Base-by-base conservation (phyloP, 805 yeast genomes). In the Wickerhamiella allomyrinae region DNA sequence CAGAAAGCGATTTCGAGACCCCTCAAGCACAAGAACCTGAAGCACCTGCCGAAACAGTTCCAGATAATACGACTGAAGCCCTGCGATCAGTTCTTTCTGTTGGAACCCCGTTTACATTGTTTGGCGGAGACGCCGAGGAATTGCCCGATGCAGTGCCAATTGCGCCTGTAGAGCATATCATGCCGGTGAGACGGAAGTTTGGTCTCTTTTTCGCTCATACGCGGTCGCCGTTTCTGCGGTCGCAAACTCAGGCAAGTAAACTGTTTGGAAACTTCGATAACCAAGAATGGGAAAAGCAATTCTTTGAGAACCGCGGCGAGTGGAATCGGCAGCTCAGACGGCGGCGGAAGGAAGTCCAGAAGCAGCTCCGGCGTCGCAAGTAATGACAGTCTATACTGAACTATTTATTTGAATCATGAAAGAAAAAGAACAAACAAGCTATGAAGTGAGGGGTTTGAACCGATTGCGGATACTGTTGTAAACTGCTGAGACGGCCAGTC, bases 221-320 rank as follows among this genome's bases (percentile, higher is more conserved):
- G 10, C 80, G 80, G 15, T 87, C 96, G 1, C 95, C 95, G 1
- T 89, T 84, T 61, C 65, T 89, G 48, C 74, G 73, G 40, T 78
- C 95, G 0, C 97, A 87, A 61, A 69, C 95, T 0, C 94, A 82
- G 57, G 58, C 85, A 38, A 73, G 71, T 45, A 79, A 76, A 52
- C 50, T 80, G 6, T 54, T 55, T 17, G 62, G 56, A 7, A 49
- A 5, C 3, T 59, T 67, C 24, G 52, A 57, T 9, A 61, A 67
- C 17, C 63, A 60, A 2, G 64, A 63, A 8, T 86, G 89, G 74
- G 85, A 79, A 39, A 62, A 69, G 34, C 76, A 81, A 71, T 89
- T 87, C 59, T 84, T 83, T 79, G 80, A 76, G 36, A 73, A 77
- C 57, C 73, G 97, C 59, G 87, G 89, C 31, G 82, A 77, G 41